phyloP scores from a whole-genome alignment of 2,329 filamentous ascomycete genomes.

The Colletotrichum trifolii region DNA sequence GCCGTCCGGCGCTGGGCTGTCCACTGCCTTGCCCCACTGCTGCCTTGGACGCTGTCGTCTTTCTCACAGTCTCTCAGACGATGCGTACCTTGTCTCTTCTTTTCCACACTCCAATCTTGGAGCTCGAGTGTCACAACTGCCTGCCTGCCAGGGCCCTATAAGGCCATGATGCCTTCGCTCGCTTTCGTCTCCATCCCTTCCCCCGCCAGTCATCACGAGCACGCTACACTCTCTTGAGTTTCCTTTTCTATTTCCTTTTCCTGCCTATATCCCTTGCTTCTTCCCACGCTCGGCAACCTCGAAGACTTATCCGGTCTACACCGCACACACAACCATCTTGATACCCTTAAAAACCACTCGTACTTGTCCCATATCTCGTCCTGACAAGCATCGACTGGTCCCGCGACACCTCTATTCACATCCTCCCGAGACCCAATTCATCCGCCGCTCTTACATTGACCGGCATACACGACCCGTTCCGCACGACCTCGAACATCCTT shows the following conservation, averaged over 20 bases:
- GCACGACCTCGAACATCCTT: constrained; percentile 6
- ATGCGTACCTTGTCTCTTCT: no score
- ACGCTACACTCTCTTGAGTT: constrained; percentile 39
- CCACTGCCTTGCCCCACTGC: constrained; percentile 33
- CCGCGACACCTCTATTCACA: constrained; percentile 11
- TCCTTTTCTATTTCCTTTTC: constrained; percentile 40
- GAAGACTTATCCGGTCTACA: constrained; percentile 6
- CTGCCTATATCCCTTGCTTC: constrained; percentile 39
- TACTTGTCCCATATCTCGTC: constrained; percentile 15
- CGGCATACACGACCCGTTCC: background rate
- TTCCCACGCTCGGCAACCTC: constrained; percentile 28
- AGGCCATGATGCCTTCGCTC: constrained; percentile 63
- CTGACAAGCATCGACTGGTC: constrained; percentile 32
- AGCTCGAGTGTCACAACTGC: constrained; percentile 42
- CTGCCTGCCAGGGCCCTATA: constrained; percentile 60
- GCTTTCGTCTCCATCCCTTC: constrained; percentile 39
- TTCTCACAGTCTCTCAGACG: no score
- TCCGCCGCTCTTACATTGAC: background rate
- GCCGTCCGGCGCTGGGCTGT: constrained; percentile 11
- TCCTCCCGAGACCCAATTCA: constrained; percentile 1
- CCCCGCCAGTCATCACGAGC: constrained; percentile 36
- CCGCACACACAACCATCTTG: constrained; percentile 11
- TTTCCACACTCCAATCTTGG: no score
- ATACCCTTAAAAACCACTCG: constrained; percentile 28
- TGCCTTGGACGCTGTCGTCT: constrained; percentile 17